phyloP scores from a whole-genome alignment of 2,329 filamentous ascomycete species.

The Phialophora expanda region DNA sequence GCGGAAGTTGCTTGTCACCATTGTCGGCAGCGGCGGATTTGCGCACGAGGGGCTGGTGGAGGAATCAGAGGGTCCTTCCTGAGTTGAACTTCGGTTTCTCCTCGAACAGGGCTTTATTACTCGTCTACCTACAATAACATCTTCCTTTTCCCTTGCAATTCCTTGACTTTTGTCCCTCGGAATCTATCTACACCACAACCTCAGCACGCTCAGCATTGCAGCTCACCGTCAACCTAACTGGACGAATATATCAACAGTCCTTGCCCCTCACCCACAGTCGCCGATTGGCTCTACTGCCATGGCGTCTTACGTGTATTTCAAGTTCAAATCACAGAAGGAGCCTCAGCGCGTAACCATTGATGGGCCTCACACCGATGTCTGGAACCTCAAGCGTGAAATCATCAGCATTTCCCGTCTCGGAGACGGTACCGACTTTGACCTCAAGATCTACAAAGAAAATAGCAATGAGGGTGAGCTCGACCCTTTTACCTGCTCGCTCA shows the following conservation, averaged over 20 bases:
- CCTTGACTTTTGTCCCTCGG: slow-evolving; percentile 31
- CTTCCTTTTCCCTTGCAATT: slow-evolving; percentile 25
- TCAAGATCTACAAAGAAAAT: slow-evolving; percentile 92
- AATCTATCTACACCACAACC: slow-evolving; percentile 22
- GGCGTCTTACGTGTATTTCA: slow-evolving; percentile 99
- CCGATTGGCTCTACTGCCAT: slow-evolving; percentile 58
- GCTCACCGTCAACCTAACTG: slow-evolving; percentile 12
- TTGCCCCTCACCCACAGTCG: slow-evolving; percentile 11
- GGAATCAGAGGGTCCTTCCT: slow-evolving; percentile 18
- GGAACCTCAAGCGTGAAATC: slow-evolving; percentile 98
- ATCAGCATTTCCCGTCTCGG: slow-evolving; percentile 92
- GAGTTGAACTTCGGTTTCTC: slow-evolving; percentile 21
- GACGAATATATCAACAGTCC: slow-evolving; percentile 15
- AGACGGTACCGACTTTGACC: slow-evolving; percentile 94
- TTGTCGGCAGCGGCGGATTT: slow-evolving; percentile 22
- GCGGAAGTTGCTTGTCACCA: slow-evolving; percentile 14
- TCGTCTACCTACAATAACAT: slow-evolving; percentile 34
- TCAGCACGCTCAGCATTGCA: slow-evolving; percentile 17
- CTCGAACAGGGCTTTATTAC: slow-evolving; percentile 26
- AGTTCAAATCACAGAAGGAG: slow-evolving; percentile 99
- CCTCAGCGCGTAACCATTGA: slow-evolving; percentile 94
- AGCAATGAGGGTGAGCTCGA: slow-evolving; percentile 76
- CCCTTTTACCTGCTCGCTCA: too few relatives aligned
- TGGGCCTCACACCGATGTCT: slow-evolving; percentile 95
- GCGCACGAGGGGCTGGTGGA: slow-evolving; percentile 29